Evolutionary conservation across 257 asterid species (phyloP), one percentile per base, ranked within the genome.

Genomic region (Solanum virginianum): DNA sequence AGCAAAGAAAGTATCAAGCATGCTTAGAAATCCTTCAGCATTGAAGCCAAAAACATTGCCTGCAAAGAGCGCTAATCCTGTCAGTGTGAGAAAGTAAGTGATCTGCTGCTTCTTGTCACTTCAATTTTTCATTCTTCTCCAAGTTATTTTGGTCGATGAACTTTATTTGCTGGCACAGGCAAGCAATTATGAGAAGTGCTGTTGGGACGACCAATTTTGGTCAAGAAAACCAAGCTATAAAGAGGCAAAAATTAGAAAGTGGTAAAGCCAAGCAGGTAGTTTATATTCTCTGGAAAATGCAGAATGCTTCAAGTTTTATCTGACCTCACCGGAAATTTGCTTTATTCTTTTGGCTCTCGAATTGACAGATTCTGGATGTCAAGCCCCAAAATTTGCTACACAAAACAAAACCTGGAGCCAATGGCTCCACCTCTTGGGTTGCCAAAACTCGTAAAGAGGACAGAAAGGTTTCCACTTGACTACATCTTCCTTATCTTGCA

Each of bases 151-250:
- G 75, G 49, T 32, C 3, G 15, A 75, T 75, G 43, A 24, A 65
- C 85, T 49, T 75, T 43, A 82, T 85, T 49, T 54, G 55, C 39
- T 62, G 86, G 66, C 51, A 56, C 91, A 95, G 99, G 90, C 92
- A 91, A 20, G 66, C 87, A 51, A 91, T 86, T 85, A 89, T 59
- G 74, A 94, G 88, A 89, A 89, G 60, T 68, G 60, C 87, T 57
- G 89, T 59, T 32, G 95, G 92, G 86, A 87, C 94, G 86, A 94
- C 93, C 68, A 91, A 80, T 82, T 81, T 93, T 54, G 92, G 90
- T 29, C 99, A 94, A 59, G 98, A 95, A 79, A 94, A 93, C 90
- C 99, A 85, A 88, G 98, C 99, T 63, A 91, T 95, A 57, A 96
- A 96, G 92, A 91, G 92, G 91, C 99, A 96, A 88, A 96, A 95